Base-by-base conservation (phyloP, 2,329 filamentous ascomycete species). In the Colletotrichum karsti region DNA sequence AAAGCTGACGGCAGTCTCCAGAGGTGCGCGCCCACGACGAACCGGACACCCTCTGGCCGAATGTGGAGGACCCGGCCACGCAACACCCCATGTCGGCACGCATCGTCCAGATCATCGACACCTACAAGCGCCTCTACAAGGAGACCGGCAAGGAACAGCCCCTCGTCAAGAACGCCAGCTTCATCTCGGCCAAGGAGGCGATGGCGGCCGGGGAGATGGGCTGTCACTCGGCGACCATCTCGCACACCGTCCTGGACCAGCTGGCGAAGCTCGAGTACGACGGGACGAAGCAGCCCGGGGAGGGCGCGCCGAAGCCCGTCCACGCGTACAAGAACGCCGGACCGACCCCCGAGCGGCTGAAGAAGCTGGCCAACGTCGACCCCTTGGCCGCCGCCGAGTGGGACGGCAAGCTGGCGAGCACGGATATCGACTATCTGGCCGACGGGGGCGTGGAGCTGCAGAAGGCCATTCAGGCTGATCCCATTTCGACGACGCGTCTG, bases 131-230 rank as follows among this genome's bases (percentile, higher is more conserved):
- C 3, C 77, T 85, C 20, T 83, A 82, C 66, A 79, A 78, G 55
- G 79, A 83, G 69, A 85, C 83, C 0, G 83, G 83, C n/a, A 79
- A 80, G 64, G 78, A 81, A 57, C 83, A 86, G 73, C 84, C 84
- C 1, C 74, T 83, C 10, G 70, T 86, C 13, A 85, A 85, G 72
- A 81, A 82, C 44, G 83, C 83, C 4, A 83, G 81, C 72, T 82
- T 84, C 68, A 76, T 84, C 70, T 78, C 79, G 1, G 69, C 77
- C 5, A 76, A 81, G 18, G 82, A 85, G 70, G 81, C 78, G 46
- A 82, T 84, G 80, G 83, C 82, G 6, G 78, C 81, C 12, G 82
- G 78, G 9, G 83, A 84, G 70, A 75, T 83, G 71, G 82, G 83
- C 41, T 85, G 82, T 72, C 81, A 85, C 66, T 80, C 80, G 5